phyloP scores from a whole-genome alignment of 129 eudicot species.

The Flaveria trinervia region DNA sequence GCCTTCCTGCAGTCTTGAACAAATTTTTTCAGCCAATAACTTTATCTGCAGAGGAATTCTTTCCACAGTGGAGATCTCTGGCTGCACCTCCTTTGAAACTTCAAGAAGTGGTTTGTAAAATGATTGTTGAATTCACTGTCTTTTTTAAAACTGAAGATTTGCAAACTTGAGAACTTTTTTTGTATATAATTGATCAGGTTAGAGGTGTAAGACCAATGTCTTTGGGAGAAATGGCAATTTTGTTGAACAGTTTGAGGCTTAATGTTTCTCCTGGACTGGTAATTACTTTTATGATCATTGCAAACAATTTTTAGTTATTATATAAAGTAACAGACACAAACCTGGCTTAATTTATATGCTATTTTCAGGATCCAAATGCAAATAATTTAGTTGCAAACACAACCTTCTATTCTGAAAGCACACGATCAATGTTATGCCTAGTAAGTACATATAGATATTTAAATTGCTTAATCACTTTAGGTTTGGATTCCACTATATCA shows the following conservation, averaged over 20 bases:
- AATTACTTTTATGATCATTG: slow-evolving; percentile 29
- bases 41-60: slow-evolving; percentile 79
- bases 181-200: slow-evolving; percentile 50
- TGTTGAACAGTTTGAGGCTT: slow-evolving; percentile 64
- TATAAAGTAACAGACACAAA: slow-evolving; percentile 12
- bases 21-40: slow-evolving; percentile 88
- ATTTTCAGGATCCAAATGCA: slow-evolving; percentile 85
- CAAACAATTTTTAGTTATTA: not conserved
- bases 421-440: slow-evolving; percentile 88
- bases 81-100: slow-evolving; percentile 95
- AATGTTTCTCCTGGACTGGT: slow-evolving; percentile 88
- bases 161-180: not conserved
- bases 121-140: not conserved
- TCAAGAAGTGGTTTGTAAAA: slow-evolving; percentile 89
- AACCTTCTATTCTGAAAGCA: slow-evolving; percentile 83
- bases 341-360: not conserved
- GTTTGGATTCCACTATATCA: not conserved
- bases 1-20: slow-evolving; percentile 80
- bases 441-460: slow-evolving; percentile 40
- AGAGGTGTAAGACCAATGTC: slow-evolving; percentile 92
- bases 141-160: not conserved
- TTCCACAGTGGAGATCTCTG: slow-evolving; percentile 95
- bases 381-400: slow-evolving; percentile 94
- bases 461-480: not conserved
- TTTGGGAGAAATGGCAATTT: slow-evolving; percentile 75